These are phyloP conservation scores for Cercospora sesami DNA, from an alignment of 2,329 filamentous ascomycete genomes.

Conservation along the genomic window DNA sequence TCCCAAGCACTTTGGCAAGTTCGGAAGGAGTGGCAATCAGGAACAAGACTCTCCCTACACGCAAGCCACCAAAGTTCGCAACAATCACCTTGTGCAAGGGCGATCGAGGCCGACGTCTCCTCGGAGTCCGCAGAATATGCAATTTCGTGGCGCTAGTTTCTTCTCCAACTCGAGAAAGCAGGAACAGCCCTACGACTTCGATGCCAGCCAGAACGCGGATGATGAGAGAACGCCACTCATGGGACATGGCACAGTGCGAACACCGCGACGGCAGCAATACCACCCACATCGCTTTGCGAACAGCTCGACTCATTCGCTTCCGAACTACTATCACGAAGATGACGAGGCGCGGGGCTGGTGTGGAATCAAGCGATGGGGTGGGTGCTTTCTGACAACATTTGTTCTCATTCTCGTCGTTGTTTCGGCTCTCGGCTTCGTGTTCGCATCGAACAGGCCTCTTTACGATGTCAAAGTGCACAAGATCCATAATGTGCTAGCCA, in stretches of 20 bases:
- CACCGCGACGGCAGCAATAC: slow-evolving; percentile 18
- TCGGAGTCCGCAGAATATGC: slow-evolving; percentile 49
- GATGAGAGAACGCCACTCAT: slow-evolving; percentile 87
- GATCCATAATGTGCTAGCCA: slow-evolving; percentile 87
- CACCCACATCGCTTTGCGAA: slow-evolving; percentile 54
- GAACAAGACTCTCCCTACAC: slow-evolving; percentile 78
- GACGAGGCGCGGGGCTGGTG: slow-evolving; percentile 10
- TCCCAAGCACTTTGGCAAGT: slow-evolving; percentile 78
- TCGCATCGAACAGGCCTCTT: slow-evolving; percentile 87
- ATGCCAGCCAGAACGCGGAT: slow-evolving; percentile 73
- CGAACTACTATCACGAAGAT: slow-evolving; percentile 44
- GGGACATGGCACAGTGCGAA: slow-evolving; percentile 33
- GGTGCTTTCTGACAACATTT: slow-evolving; percentile 79
- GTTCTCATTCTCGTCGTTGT: slow-evolving; percentile 79
- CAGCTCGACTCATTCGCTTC: slow-evolving; percentile 53
- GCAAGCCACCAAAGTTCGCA: slow-evolving; percentile 65
- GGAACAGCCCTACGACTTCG: slow-evolving; percentile 70
- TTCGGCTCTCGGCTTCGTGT: slow-evolving; percentile 84
- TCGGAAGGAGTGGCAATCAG: slow-evolving; percentile 70
- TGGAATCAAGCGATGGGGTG: slow-evolving; percentile 52
- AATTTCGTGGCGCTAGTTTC: slow-evolving; percentile 43
- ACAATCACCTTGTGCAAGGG: slow-evolving; percentile 47
- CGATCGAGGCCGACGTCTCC: slow-evolving; percentile 67
- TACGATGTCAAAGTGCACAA: slow-evolving; percentile 73
- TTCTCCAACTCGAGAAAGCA: slow-evolving; percentile 53